Evolutionary conservation across 2,329 filamentous ascomycete species (phyloP), one percentile per base, ranked within the genome.

Genomic region (Biscogniauxia sp.): DNA sequence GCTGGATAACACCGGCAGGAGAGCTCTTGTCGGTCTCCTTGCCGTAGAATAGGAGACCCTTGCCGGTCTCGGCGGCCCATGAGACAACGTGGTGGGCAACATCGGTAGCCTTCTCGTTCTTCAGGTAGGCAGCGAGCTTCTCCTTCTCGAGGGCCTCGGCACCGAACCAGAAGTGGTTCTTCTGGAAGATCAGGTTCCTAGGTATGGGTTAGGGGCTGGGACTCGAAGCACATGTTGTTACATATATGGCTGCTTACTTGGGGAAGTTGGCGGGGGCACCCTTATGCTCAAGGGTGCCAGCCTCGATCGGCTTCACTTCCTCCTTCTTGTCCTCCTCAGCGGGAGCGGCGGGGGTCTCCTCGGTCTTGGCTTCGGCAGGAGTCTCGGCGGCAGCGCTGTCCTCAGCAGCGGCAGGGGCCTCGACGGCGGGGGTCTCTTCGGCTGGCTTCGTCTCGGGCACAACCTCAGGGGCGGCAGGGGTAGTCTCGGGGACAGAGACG

Each of bases 11-110:
- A 72, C 92, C 90, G 69, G 88, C 83, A 63, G 94, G 93, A 62
- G 85, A 84, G 67, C 86, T 82, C 87, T 96, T 97, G 79, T 96
- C 90, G 56, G 84, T 82, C 78, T 91, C 88, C 87, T 94, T 93
- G 78, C 90, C 89, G 78, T 92, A 91, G 84, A 96, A 97, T 51
- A 98, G 83, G 20, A 98, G 89, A 74, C 95, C 95, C 84, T 96
- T 96, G 77, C 94, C 94, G 61, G 94, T 97, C 83, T 96, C 88
- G 69, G 88, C 88, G 65, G 94, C 92, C 92, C 95, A 97, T 41
- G 95, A 90, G 69, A 88, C 89, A 70, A 90, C 89, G 68, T 91
- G 84, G 80, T 96, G 89, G 63, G 90, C 89, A 67, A 88, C 77
- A 64, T 84, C 83, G 57, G 88, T 83, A 59, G 88, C 83, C 88